A percentile compares a stretch with the other conserved stretches of the same genome.
Evolutionary conservation across 129 eudicot species (phyloP).

Genomic region (Escallonia herrerae): DNA sequence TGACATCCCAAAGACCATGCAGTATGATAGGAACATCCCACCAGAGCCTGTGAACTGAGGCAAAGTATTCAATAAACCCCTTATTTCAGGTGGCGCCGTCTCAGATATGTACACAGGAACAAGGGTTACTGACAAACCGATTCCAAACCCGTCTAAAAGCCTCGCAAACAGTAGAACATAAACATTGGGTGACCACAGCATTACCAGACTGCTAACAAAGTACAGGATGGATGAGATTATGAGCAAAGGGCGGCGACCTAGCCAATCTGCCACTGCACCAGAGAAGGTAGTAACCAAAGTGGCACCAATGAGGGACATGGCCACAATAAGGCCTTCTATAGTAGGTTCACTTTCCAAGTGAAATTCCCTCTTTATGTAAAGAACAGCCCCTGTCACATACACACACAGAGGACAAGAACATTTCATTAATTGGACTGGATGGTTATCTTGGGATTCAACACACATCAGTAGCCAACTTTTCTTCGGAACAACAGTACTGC

Average conservation of each 20-base stretch:
- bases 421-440: no score
- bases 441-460: background rate
- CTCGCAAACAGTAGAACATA: constrained; percentile 63
- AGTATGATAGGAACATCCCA: constrained; percentile 81
- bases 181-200: constrained; percentile 90
- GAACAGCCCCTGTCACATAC: constrained; percentile 45
- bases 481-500: background rate
- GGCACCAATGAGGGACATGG: constrained; percentile 88
- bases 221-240: constrained; percentile 56
- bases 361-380: constrained; percentile 67
- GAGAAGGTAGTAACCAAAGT: constrained; percentile 75
- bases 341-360: constrained; percentile 45
- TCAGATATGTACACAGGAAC: constrained; percentile 85
- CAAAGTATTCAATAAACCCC: constrained; percentile 72
- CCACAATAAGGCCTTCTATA: constrained; percentile 78
- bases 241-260: constrained; percentile 88
- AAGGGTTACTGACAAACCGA: constrained; percentile 76
- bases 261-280: constrained; percentile 60
- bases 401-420: no score
- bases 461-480: background rate
- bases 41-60: constrained; percentile 79
- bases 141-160: constrained; percentile 74
- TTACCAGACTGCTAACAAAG: constrained; percentile 58
- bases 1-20: constrained; percentile 83
- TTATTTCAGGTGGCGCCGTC: constrained; percentile 77